Conservation (phyloP, 2,329 filamentous ascomycete species). For the Hypoxylon sp. region DNA sequence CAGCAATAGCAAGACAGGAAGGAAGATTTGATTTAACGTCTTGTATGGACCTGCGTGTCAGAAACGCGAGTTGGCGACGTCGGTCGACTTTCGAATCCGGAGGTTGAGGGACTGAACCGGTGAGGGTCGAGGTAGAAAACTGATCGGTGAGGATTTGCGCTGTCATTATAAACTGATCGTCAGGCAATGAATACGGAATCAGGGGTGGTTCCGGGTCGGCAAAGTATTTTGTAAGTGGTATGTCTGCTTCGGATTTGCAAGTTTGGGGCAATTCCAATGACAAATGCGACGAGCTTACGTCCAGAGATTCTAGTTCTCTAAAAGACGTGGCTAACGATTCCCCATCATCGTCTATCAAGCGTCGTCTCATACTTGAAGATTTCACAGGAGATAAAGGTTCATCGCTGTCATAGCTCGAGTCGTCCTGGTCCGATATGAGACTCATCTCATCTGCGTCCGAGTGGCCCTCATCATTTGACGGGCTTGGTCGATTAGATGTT, state of each 20-base stretch:
- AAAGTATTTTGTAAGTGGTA: constrained; percentile 64
- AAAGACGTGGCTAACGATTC: constrained; percentile 61
- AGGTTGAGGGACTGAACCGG: constrained; percentile 38
- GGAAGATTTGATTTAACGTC: constrained; percentile 57
- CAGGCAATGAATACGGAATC: constrained; percentile 56
- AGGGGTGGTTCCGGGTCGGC: constrained; percentile 65
- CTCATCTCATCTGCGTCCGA: constrained; percentile 61
- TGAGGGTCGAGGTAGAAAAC: constrained; percentile 62
- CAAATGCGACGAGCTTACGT: constrained; percentile 57
- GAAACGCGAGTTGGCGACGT: constrained; percentile 53
- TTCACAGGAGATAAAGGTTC: constrained; percentile 61
- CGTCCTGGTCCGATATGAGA: constrained; percentile 64
- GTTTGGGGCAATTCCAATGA: constrained; percentile 60
- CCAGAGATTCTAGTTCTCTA: constrained; percentile 57
- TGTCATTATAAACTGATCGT: constrained; percentile 70
- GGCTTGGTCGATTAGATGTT: constrained; percentile 50
- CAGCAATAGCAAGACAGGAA: constrained; percentile 53
- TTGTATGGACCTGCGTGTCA: constrained; percentile 59
- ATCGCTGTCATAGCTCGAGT: constrained; percentile 60
- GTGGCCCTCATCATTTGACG: constrained; percentile 51
- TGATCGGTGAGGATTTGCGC: constrained; percentile 79
- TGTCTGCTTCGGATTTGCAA: constrained; percentile 58
- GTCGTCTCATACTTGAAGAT: constrained; percentile 53
- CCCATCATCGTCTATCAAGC: constrained; percentile 60
- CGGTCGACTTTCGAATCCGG: constrained; percentile 46